Percentiles rank a stretch among this genome's conserved stretches.
Conservation (phyloP, 129 eudicot genomes). For the Helianthus annuus region DNA sequence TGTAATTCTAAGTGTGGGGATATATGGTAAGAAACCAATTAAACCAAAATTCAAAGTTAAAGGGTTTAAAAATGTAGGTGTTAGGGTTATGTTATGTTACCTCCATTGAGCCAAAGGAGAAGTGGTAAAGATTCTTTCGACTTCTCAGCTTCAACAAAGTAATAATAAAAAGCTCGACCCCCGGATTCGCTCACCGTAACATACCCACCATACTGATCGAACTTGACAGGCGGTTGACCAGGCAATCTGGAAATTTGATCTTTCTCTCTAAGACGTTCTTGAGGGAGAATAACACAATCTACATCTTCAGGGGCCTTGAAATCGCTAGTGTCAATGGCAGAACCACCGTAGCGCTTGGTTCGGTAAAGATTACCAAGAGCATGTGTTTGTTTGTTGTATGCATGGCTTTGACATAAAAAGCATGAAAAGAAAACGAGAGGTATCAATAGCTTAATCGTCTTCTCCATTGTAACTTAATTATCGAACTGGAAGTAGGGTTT, state of each 20-base stretch:
- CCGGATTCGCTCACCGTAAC: constrained; percentile 56
- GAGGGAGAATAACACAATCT: constrained; percentile 26
- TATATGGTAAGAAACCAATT: too few species aligned
- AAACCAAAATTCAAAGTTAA: too few species aligned
- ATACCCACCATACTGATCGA: constrained; percentile 81
- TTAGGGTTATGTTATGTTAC: constrained; percentile 31
- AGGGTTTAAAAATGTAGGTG: too few species aligned
- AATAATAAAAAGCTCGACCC: constrained; percentile 79
- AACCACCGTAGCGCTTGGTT: constrained; percentile 33
- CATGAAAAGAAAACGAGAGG: constrained; percentile 34
- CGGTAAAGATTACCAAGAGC: constrained; percentile 41
- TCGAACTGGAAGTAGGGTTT: constrained; percentile 1
- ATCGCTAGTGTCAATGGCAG: constrained; percentile 38
- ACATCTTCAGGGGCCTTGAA: constrained; percentile 30
- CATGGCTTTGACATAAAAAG: constrained; percentile 13
- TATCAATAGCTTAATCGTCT: constrained; percentile 12
- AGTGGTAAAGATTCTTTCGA: constrained; percentile 54
- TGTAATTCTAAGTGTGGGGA: too few species aligned
- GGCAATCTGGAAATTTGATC: constrained; percentile 65
- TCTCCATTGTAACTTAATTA: background rate
- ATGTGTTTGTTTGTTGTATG: constrained; percentile 41
- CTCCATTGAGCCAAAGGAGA: constrained; percentile 99
- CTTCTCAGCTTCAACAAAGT: constrained; percentile 71
- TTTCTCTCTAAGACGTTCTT: constrained; percentile 44
- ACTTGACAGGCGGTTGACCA: constrained; percentile 64